Base-by-base conservation (phyloP, 306 rosid genomes). In the Cucumis sativus region DNA sequence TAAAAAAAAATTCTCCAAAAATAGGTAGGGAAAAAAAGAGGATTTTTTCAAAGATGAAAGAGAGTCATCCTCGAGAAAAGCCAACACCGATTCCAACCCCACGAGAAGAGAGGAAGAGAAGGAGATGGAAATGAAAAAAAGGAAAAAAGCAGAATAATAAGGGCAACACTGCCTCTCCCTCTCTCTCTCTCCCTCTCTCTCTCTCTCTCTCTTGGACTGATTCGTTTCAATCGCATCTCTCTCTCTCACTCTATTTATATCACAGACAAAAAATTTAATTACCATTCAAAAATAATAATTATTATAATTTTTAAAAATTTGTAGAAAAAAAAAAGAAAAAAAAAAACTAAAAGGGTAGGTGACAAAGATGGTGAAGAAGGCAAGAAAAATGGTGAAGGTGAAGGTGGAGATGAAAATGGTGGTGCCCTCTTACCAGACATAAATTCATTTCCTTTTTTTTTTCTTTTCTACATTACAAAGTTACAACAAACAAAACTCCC, bases 161-260 rank as follows among this genome's bases (percentile, higher is more conserved):
- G 80, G 80, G 58, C 59, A 61, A 62, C 58, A 63, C 84, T 81
- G 37, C 37, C 86, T 88, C 87, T 80, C 84, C 87, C 90, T 90
- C 93, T 86, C 85, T 73, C 56, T 63, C 75, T 51, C 12, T 30
- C 45, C 40, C 82, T 71, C 83, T 80, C 86, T 88, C 87, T 79
- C 84, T 88, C 84, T 81, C 86, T 88, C 87, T 80, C 84, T 87
- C 90, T 91, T 87, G 97, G 96, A 91, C 92, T 87, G 83, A 86
- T 93, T 93, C 96, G 69, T 74, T 88, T 86, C 87, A 63, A 85
- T 85, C 91, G 85, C 98, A 87, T 90, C 93, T 86, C 85, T 77
- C 56, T 63, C 75, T 72, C 12, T 30, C 64, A 79, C 45, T 47
- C 82, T 71, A 80, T 35, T 79, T 61, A 64, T 76, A 65, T 68